A percentile compares a stretch with the other conserved stretches of the same genome.
Conservation (phyloP, 768 basidiomycete genomes). For the Auriscalpium microsporum region DNA sequence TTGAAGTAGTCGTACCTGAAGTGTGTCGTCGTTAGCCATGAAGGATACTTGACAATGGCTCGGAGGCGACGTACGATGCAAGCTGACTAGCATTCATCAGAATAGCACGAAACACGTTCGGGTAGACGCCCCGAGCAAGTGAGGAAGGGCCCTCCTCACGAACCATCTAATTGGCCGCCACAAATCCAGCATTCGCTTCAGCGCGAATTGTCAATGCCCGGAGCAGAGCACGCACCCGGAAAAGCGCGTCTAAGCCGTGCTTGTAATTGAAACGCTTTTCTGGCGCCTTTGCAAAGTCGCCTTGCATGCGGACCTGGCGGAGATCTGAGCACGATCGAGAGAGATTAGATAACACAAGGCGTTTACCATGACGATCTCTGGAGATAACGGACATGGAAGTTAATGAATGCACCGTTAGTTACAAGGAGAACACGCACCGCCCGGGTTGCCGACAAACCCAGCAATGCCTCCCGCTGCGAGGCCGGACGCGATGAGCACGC, state of each 20-base stretch:
- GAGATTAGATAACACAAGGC: neutral
- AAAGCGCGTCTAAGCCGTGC: constrained; percentile 81
- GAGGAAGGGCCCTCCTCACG: constrained; percentile 77
- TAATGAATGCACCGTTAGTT: neutral
- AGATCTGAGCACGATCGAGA: constrained; percentile 9
- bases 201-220: neutral
- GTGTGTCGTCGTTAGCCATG: neutral
- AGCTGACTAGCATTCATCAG: constrained; percentile 92
- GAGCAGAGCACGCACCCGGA: constrained; percentile 49
- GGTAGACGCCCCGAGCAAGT: constrained; percentile 66
- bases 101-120: constrained; percentile 79
- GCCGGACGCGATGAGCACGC: neutral
- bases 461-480: constrained; percentile 72
- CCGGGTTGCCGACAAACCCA: constrained; percentile 84
- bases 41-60: neutral
- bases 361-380: constrained; percentile 65
- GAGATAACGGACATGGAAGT: neutral
- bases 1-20: constrained; percentile 88
- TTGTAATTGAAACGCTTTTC: constrained; percentile 89
- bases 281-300: constrained; percentile 81
- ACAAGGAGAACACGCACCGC: constrained; percentile 36
- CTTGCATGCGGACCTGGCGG: constrained; percentile 68
- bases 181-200: too few species aligned
- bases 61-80: constrained; percentile 54
- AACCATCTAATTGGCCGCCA: constrained; percentile 52